phyloP scores from a whole-genome alignment of 331 rosid species.

The Quercus tomentella region DNA sequence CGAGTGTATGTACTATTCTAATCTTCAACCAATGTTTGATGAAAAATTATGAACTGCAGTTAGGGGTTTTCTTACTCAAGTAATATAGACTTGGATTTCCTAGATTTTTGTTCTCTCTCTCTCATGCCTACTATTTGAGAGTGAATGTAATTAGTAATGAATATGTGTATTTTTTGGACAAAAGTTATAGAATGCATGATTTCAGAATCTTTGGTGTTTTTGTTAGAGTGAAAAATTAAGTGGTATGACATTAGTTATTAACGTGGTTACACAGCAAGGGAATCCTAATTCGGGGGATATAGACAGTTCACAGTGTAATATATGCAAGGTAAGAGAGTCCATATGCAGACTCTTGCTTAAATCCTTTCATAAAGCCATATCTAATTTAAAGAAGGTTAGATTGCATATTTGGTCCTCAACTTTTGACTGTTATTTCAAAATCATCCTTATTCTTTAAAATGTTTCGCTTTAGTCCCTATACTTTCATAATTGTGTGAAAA shows the following conservation, averaged over 20 bases:
- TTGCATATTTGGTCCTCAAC: no score
- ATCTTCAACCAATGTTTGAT: background rate
- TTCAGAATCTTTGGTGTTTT: background rate
- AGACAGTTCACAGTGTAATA: background rate
- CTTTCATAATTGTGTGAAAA: no score
- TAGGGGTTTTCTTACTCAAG: background rate
- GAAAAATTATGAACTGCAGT: background rate
- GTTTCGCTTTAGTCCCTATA: no score
- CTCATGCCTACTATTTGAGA: no score
- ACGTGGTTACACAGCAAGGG: background rate
- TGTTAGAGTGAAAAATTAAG: background rate
- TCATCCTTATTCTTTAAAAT: no score
- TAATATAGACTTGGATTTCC: background rate
- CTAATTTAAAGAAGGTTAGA: background rate
- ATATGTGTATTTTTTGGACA: no score
- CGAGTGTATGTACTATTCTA: background rate
- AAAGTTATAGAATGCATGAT: background rate
- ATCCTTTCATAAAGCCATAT: background rate
- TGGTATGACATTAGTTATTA: background rate
- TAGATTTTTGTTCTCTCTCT: background rate
- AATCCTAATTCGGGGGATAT: background rate
- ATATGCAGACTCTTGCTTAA: background rate
- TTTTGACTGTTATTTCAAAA: no score
- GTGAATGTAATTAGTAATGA: no score
- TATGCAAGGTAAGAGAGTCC: background rate